Conservation (phyloP, 257 asterid genomes). For the Paulownia fortunei region DNA sequence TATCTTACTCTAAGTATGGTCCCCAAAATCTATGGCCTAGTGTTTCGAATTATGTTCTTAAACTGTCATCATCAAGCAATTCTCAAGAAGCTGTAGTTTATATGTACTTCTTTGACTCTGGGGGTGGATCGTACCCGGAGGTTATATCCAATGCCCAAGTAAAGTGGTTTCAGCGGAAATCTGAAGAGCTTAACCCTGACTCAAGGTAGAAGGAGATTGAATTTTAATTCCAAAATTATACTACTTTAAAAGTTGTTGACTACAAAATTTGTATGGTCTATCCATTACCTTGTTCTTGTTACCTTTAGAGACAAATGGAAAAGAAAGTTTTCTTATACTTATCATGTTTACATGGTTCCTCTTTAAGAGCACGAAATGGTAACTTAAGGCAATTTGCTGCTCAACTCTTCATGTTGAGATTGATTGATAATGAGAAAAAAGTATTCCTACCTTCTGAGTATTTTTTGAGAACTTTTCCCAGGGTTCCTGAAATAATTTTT, state of each 20-base stretch:
- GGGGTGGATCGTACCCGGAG: conserved; percentile 93
- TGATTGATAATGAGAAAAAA: no score
- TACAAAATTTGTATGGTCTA: no score
- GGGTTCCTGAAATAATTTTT: conserved; percentile 85
- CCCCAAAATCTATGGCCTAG: conserved; percentile 79
- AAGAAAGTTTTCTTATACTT: no score
- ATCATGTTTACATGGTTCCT: no score
- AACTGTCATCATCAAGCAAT: conserved; percentile 51
- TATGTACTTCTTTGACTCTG: conserved; percentile 90
- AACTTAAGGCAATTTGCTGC: no score
- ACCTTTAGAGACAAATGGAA: no score
- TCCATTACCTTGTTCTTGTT: no score
- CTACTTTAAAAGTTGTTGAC: no score
- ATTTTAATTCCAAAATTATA: not conserved
- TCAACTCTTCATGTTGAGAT: no score
- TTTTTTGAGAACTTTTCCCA: conserved; percentile 28
- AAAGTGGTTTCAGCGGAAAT: conserved; percentile 68
- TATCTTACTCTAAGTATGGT: conserved; percentile 62
- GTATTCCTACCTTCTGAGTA: not conserved
- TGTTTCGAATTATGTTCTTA: conserved; percentile 77
- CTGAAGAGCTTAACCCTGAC: conserved; percentile 66
- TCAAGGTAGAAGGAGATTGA: conserved; percentile 53
- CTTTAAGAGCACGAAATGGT: no score
- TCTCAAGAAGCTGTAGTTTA: conserved; percentile 47
- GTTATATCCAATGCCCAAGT: conserved; percentile 78